phyloP scores from a whole-genome alignment of 2,329 filamentous ascomycete species.

The Sclerotinia minor region DNA sequence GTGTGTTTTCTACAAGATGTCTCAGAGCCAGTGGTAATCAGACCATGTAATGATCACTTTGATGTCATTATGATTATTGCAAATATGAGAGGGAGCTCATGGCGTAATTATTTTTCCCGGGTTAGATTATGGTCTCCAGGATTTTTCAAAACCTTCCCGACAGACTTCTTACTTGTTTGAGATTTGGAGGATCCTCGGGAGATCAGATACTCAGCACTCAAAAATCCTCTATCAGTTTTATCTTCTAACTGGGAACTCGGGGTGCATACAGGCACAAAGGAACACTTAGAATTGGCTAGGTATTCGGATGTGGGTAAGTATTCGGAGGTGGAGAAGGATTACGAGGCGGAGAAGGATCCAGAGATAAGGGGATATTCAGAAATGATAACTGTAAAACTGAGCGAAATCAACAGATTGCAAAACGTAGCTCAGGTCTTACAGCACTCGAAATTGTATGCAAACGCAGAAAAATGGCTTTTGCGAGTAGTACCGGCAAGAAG shows the following conservation, averaged over 20 bases:
- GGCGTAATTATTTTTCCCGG: too few species aligned
- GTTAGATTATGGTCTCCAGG: too few species aligned
- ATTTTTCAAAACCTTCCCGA: not conserved
- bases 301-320: too few species aligned
- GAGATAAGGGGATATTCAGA: not conserved
- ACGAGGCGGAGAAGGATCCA: not conserved
- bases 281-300: not conserved
- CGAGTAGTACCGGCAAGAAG: not conserved
- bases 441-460: fast-evolving
- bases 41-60: not conserved
- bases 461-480: not conserved
- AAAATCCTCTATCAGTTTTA: too few species aligned
- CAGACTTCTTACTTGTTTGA: not conserved
- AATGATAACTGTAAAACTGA: not conserved
- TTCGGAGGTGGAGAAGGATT: not conserved
- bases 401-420: not conserved
- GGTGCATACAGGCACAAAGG: not conserved
- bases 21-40: not conserved
- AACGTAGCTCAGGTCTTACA: not conserved
- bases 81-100: too few species aligned
- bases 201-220: fast-evolving
- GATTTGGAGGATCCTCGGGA: not conserved
- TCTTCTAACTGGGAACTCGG: too few species aligned
- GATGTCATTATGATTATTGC: not conserved
- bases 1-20: not conserved